Evolutionary conservation across 2,329 filamentous ascomycete genomes (phyloP), one percentile per base, ranked within the genome.

Genomic region (Cladorrhinum sp.): DNA sequence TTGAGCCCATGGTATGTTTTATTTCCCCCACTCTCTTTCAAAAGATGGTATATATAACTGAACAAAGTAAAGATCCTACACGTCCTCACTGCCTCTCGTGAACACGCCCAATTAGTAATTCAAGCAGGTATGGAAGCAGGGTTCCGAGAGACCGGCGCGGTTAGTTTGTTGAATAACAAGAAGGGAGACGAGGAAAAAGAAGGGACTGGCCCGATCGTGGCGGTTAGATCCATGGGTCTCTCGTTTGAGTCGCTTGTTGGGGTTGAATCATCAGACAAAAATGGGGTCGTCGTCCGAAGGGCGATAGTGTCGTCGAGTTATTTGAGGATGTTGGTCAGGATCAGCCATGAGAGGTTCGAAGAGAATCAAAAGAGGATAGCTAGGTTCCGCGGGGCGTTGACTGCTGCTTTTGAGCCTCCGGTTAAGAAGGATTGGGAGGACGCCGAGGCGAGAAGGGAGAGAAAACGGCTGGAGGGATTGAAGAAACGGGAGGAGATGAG

Each of bases 91-190:
- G 85, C 92, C 16, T 93, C 91, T 0, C 79, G 87, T 0, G 75
- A 83, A 12, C 85, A 93, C 68, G 92, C 93, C 3, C 89, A 96
- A 66, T 79, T 83, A 8, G 80, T 96, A 18, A 82, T 96, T 13
- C 81, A 86, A 10, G 90, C 90, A 50, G 93, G 90, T 1, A 79
- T 93, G 9, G 84, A 87, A 67, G 89, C 92, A 3, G 93, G 93
- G 0, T 97, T 97, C 72, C 87, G 93, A 13, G 93, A 98, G 76
- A 95, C 90, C 61, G 93, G 93, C 18, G 88, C 93, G 54, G 81
- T 96, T 60, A 91, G 88, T 69, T 72, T 91, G 51, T 73, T 75
- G 7, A 22, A 23, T 1, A 67, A 71, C 1, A 57, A 53, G 24
- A 54, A 25, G 18, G 57, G 68, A 1, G 72, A 73, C 12, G 73